Evolutionary conservation across 2,329 filamentous ascomycete species (phyloP).

Genomic region (Coccinonectria pachysandricola): DNA sequence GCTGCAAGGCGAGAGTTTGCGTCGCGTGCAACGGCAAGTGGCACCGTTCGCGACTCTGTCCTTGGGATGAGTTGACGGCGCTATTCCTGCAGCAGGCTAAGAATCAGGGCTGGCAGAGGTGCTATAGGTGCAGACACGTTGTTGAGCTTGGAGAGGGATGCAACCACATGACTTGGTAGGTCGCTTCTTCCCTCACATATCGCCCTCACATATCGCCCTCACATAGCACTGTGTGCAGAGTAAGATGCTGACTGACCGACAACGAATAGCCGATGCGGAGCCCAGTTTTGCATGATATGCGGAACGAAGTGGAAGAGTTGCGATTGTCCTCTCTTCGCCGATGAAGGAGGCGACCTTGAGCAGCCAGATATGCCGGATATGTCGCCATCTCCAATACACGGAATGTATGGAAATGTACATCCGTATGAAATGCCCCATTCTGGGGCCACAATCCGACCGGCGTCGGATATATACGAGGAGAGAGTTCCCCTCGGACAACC

Average conservation of each 20-base stretch:
- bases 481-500: no score
- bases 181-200: no score
- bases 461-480: no score
- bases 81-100: constrained; percentile 55
- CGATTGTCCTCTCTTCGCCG: constrained; percentile 72
- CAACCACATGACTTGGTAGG: constrained; percentile 81
- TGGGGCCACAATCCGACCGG: no score
- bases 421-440: no score
- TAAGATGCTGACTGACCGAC: no score
- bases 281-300: constrained; percentile 82
- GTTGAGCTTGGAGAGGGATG: constrained; percentile 75
- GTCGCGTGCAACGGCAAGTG: constrained; percentile 62
- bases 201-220: no score
- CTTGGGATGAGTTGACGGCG: constrained; percentile 57
- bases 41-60: constrained; percentile 61
- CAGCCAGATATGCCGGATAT: constrained; percentile 42
- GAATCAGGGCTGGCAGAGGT: constrained; percentile 63
- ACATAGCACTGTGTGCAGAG: no score
- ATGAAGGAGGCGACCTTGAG: constrained; percentile 44
- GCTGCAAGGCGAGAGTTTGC: constrained; percentile 68
- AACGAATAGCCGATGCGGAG: constrained; percentile 55
- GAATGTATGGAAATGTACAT: no score
- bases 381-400: no score
- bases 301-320: constrained; percentile 74
- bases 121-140: constrained; percentile 61